phyloP scores from a whole-genome alignment of 495 filamentous ascomycete species.

The Penicillium turbatum region DNA sequence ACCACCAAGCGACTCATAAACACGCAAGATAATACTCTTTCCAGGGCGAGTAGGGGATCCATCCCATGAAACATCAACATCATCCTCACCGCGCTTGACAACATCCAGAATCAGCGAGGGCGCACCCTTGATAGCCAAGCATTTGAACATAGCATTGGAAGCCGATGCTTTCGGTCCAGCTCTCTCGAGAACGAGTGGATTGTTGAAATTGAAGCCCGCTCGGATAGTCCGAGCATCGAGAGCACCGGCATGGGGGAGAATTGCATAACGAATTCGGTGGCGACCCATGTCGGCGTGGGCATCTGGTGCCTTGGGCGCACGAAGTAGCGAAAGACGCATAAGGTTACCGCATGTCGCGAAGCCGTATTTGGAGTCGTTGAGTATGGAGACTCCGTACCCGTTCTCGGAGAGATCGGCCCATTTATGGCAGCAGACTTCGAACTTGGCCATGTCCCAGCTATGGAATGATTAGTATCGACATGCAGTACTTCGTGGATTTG shows the following conservation, averaged over 20 bases:
- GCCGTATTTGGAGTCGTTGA: constrained; percentile 96
- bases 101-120: constrained; percentile 70
- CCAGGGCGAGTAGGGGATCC: constrained; percentile 67
- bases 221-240: constrained; percentile 71
- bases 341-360: constrained; percentile 88
- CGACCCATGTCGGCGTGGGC: constrained; percentile 94
- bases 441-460: constrained; percentile 98
- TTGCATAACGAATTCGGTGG: constrained; percentile 85
- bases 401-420: constrained; percentile 95
- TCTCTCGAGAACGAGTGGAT: constrained; percentile 57
- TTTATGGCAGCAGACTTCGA: constrained; percentile 96
- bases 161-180: constrained; percentile 8
- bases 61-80: constrained; percentile 75
- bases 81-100: constrained; percentile 92
- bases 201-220: constrained; percentile 87
- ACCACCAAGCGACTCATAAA: constrained; percentile 92
- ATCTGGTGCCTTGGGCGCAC: constrained; percentile 94
- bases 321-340: constrained; percentile 86
- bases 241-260: constrained; percentile 74
- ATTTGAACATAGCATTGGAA: constrained; percentile 33
- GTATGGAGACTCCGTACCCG: constrained; percentile 85
- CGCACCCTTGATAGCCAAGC: constrained; percentile 54
- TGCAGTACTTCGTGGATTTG: neutral
- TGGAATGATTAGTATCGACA: constrained; percentile 11
- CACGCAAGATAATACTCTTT: constrained; percentile 70